Base-by-base conservation (phyloP, 495 filamentous ascomycete genomes). In the Corynascus novoguineensis region DNA sequence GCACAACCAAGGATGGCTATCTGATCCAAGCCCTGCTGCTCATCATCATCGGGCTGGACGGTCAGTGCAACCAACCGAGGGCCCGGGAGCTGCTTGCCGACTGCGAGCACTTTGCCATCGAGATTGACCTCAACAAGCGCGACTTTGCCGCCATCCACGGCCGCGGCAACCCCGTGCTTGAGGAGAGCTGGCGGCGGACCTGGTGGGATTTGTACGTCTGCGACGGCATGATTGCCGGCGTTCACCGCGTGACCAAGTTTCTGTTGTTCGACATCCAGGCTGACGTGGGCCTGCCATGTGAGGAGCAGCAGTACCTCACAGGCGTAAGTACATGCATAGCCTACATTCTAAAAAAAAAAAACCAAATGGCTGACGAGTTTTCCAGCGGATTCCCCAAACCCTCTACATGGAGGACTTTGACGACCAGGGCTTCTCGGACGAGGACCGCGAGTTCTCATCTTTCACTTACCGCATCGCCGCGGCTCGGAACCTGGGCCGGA, bases 151-250 rank as follows among this genome's bases (percentile, higher is more conserved):
- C 69, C 2, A 55, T 73, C 3, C 66, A 78, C 51, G 78, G 76
- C n/a, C 67, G 68, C 37, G 72, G 73, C 21, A 74, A 77, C 46
- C 71, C 72, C 19, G 71, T 79, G 29, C 57, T 81, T 32, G 80
- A 81, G 60, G 91, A 96, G 65, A 86, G 86, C 64, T 83, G 88
- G 79, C 78, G 90, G 25, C 80, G 91, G 38, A 95, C 90, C 15
- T 95, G 89, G 90, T 96, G 90, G 90, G 89, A 95, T 61, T 69
- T 96, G 47, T 95, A 86, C 64, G 81, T 91, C 40, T 80, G 89
- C 14, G 90, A 95, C 59, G 84, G 84, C 34, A 79, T 81, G 81
- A 71, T 82, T 58, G 77, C 81, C 57, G 80, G 78, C 29, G 77
- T 81, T 38, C 75, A 83, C 58, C 71, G 78, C 52, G 66, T 79